Percentiles rank a stretch among this genome's conserved stretches.
Conservation (phyloP, 768 basidiomycete species). For the Gautieria morchelliformis region DNA sequence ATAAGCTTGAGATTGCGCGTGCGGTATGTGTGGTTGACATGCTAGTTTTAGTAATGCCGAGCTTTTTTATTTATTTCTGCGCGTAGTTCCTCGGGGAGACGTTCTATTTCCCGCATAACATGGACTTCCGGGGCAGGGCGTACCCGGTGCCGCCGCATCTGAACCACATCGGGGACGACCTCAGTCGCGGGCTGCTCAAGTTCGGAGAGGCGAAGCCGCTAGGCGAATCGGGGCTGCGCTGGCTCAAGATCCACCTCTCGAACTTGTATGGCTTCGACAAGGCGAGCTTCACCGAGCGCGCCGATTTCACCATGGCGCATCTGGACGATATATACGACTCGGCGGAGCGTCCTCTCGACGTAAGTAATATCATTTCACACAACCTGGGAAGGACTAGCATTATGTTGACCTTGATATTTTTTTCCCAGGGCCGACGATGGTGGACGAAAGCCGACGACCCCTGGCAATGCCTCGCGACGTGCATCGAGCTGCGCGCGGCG, state of each 20-base stretch:
- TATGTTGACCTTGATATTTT: constrained; percentile 1
- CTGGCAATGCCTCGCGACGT: constrained; percentile 94
- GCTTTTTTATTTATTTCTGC: background rate
- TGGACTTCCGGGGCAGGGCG: constrained; percentile 95
- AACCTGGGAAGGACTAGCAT: background rate
- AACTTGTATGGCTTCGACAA: constrained; percentile 94
- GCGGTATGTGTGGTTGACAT: constrained; percentile 45
- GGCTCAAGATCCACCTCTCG: constrained; percentile 93
- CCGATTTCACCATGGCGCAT: constrained; percentile 59
- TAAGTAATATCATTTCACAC: constrained; percentile 23
- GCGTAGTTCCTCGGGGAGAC: constrained; percentile 73
- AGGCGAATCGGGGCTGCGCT: constrained; percentile 75
- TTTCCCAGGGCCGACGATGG: constrained; percentile 61
- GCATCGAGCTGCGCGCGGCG: constrained; percentile 79
- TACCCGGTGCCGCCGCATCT: constrained; percentile 96
- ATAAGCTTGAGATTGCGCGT: constrained; percentile 92
- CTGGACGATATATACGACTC: constrained; percentile 75
- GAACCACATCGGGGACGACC: constrained; percentile 91
- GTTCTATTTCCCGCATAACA: constrained; percentile 90
- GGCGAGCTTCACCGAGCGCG: constrained; percentile 89
- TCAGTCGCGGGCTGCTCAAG: constrained; percentile 75
- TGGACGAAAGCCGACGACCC: constrained; percentile 91
- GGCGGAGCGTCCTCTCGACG: constrained; percentile 70
- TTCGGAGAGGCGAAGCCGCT: constrained; percentile 77
- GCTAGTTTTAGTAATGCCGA: background rate